Evolutionary conservation across 768 basidiomycete species (phyloP), one percentile per base, ranked within the genome.

Genomic region (Russula griseocarnosa): DNA sequence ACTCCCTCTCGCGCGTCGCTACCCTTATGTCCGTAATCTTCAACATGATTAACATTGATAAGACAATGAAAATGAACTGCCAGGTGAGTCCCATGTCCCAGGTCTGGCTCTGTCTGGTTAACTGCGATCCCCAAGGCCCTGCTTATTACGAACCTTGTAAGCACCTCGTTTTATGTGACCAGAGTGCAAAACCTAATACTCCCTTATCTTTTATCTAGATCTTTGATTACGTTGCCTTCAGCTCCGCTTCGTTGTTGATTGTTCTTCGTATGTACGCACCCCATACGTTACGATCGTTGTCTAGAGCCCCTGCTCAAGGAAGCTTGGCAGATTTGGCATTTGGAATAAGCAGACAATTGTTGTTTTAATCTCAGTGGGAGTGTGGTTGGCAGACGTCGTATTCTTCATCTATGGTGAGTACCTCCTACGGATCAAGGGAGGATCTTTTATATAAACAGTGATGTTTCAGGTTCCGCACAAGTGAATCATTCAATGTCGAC

Each of bases 331-430:
- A 47, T 13, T 50, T 6, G 62, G 55, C 7, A 32, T 66, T 20
- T 66, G 65, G 65, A 34, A 63, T 24, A 24, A 7, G 6, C 28
- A 34, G 13, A 50, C 5, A 20, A 38, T 42, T n/a, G 5, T 46
- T 9, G 3, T 36, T 5, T 22, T 13, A 36, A 14, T 47, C 14
- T 34, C 62, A 14, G 16, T 24, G 4, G 2, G 18, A 1, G 11
- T 38, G 14, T 66, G 55, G 56, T 7, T 8, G 18, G 36, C 42
- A 28, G 54, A 66, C 13, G 8, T 58, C 10, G 26, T 13, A n/a
- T 57, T 65, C 28, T 24, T 62, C 18, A 58, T 66, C 18, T 24
- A 47, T 3, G 52, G 65, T 47, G 7, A 20, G 65, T 38, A 20
- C n/a, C 13, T 18, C 6, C 14, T 16, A 16, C 34, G 18, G 34